Evolutionary conservation across 83 land plant genomes (phyloP).

Genomic region (Picea engelmannii): DNA sequence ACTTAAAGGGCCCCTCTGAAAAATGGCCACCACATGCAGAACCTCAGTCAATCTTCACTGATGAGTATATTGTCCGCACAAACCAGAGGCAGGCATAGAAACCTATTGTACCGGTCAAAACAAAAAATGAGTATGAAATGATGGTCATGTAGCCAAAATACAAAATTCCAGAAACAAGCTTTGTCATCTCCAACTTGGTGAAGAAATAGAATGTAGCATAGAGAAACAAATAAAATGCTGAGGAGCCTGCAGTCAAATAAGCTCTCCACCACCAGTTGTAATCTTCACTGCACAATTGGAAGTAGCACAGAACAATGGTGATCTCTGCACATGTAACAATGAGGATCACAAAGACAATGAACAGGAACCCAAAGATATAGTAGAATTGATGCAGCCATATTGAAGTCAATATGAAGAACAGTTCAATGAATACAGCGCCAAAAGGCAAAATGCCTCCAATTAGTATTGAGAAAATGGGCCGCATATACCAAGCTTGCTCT

Average conservation of each 20-base stretch:
- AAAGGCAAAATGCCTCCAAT: conserved; percentile 83
- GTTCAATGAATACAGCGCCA: conserved; percentile 83
- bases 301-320: conserved; percentile 75
- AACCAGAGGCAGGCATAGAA: conserved; percentile 84
- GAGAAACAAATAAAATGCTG: conserved; percentile 68
- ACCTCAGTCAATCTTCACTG: conserved; percentile 72
- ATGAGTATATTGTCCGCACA: conserved; percentile 74
- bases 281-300: conserved; percentile 83
- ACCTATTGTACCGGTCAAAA: conserved; percentile 76
- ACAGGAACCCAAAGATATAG: conserved; percentile 82
- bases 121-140: conserved; percentile 68
- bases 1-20: conserved; percentile 9
- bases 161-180: conserved; percentile 70
- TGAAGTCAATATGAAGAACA: conserved; percentile 79
- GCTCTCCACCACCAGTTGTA: conserved; percentile 89
- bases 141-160: conserved; percentile 85
- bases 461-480: conserved; percentile 67
- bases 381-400: conserved; percentile 86
- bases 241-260: conserved; percentile 75
- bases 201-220: conserved; percentile 74
- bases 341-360: conserved; percentile 80
- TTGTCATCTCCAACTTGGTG: conserved; percentile 74
- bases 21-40: background rate
- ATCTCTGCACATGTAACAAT: conserved; percentile 78
- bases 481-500: conserved; percentile 85